A percentile compares a stretch with the other conserved stretches of the same genome.
phyloP scores from a whole-genome alignment of 2,329 filamentous ascomycete species.

The Clonostachys chloroleuca region DNA sequence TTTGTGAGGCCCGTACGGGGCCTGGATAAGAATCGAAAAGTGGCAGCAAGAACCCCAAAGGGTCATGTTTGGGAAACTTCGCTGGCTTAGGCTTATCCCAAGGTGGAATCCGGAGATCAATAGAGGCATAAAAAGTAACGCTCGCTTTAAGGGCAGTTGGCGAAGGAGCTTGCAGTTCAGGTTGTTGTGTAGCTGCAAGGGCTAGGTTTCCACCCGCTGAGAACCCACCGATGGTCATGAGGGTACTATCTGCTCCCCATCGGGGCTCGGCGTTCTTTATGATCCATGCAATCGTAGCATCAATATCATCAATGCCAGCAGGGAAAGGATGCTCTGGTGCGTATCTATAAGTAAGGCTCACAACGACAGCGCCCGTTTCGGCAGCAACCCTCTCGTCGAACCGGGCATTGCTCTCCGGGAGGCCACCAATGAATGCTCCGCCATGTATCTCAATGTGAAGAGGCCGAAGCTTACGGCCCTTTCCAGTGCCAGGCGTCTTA shows the following conservation, averaged over 20 bases:
- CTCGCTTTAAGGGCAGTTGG: slow-evolving; percentile 22
- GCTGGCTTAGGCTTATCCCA: slow-evolving; percentile 29
- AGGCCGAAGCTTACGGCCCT: slow-evolving; percentile 19
- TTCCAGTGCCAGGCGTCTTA: slow-evolving; percentile 9
- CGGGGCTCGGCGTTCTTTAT: slow-evolving; percentile 24
- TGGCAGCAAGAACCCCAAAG: slow-evolving; percentile 26
- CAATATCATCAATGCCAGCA: slow-evolving; percentile 38
- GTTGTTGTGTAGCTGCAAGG: slow-evolving; percentile 21
- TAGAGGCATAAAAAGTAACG: slow-evolving; percentile 30
- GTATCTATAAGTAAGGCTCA: slow-evolving; percentile 46
- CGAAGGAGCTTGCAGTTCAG: slow-evolving; percentile 10
- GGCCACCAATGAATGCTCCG: slow-evolving; percentile 36
- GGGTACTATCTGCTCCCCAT: slow-evolving; percentile 27
- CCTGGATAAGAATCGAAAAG: slow-evolving; percentile 38
- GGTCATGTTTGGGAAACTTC: slow-evolving; percentile 27
- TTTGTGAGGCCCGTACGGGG: slow-evolving; percentile 10
- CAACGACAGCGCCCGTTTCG: slow-evolving; percentile 34
- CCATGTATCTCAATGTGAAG: slow-evolving; percentile 38
- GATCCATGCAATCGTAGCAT: slow-evolving; percentile 34
- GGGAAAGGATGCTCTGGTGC: slow-evolving; percentile 48
- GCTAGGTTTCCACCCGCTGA: slow-evolving; percentile 39
- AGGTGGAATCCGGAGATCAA: slow-evolving; percentile 31
- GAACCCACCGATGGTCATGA: slow-evolving; percentile 36
- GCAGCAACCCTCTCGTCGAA: slow-evolving; percentile 26
- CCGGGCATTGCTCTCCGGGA: slow-evolving; percentile 28